Conservation (phyloP, 169 alveolate species). For the Amoebophrya sp. region DNA sequence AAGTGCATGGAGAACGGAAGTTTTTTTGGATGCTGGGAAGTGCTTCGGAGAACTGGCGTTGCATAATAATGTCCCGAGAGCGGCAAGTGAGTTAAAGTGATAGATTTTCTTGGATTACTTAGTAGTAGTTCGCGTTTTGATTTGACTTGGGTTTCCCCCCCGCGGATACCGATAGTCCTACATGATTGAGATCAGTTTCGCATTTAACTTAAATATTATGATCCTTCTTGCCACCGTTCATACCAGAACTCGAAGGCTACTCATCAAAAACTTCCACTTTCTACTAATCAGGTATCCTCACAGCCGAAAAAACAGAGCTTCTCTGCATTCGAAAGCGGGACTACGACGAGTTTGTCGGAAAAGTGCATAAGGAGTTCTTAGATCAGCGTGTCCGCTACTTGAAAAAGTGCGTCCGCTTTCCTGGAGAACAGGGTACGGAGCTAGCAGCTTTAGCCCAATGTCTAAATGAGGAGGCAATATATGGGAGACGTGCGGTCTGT, state of each 20-base stretch:
- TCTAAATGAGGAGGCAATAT: neutral
- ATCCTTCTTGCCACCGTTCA: no score
- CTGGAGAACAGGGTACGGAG: neutral
- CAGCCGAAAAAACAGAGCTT: neutral
- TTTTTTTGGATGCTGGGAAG: neutral
- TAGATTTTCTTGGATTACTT: no score
- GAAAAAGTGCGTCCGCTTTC: neutral
- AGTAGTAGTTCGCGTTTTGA: no score
- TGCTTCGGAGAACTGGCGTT: slow-evolving; percentile 5
- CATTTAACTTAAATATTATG: no score
- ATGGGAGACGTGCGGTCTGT: neutral
- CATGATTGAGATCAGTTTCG: no score
- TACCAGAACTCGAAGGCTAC: no score
- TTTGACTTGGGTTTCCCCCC: no score
- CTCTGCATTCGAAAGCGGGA: neutral
- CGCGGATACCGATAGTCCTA: no score
- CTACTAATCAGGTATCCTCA: no score
- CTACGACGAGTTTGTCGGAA: neutral
- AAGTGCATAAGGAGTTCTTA: neutral
- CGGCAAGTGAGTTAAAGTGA: no score
- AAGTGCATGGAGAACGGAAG: neutral
- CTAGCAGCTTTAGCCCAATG: neutral
- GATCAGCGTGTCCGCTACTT: neutral
- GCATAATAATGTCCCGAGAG: neutral
- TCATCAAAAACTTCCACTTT: no score